phyloP scores from a whole-genome alignment of 495 filamentous ascomycete genomes.

The Hypoxylon subgilvum region DNA sequence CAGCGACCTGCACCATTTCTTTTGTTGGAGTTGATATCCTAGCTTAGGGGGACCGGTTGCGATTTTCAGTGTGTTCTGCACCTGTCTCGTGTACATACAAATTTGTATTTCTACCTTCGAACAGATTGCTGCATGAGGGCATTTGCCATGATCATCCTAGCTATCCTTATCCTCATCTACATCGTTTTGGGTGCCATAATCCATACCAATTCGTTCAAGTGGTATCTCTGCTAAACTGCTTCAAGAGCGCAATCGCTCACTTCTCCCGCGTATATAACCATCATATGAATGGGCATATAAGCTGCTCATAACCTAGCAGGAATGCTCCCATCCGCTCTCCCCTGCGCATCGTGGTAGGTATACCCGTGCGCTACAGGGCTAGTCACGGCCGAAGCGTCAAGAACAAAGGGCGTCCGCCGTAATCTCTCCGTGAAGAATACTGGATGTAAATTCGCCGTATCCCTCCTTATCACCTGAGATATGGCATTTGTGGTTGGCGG shows the following conservation, averaged over 20 bases:
- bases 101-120: slow-evolving; percentile 11
- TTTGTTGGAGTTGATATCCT: slow-evolving; percentile 31
- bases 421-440: slow-evolving; percentile 65
- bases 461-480: slow-evolving; percentile 18
- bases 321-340: slow-evolving; percentile 34
- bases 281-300: too few species aligned
- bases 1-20: slow-evolving; percentile 6
- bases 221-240: not conserved
- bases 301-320: slow-evolving; percentile 51
- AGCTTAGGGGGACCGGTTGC: slow-evolving; percentile 13
- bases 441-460: slow-evolving; percentile 59
- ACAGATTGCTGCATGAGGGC: not conserved
- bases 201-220: not conserved
- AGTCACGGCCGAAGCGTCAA: slow-evolving; percentile 29
- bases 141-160: not conserved
- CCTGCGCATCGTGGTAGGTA: slow-evolving; percentile 50
- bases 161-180: not conserved
- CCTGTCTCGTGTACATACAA: slow-evolving; percentile 30
- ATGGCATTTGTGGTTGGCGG: not conserved
- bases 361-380: slow-evolving; percentile 63
- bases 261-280: too few species aligned
- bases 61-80: slow-evolving; percentile 22
- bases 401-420: slow-evolving; percentile 46
- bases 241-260: not conserved
- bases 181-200: not conserved